Conservation (phyloP, 768 basidiomycete species). For the Trametes punicea region DNA sequence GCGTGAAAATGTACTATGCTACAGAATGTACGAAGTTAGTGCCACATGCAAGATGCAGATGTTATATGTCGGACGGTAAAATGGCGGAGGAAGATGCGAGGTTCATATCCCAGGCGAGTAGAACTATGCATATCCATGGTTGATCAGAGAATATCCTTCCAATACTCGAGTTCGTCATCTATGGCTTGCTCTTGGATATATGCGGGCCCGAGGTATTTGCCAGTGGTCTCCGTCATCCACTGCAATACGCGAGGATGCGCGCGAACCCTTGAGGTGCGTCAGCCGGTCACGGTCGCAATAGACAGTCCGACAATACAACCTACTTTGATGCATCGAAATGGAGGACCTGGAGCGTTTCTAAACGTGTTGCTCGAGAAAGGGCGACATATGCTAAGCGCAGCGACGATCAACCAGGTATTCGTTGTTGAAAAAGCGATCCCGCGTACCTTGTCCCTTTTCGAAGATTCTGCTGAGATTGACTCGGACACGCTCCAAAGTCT, state of each 20-base stretch:
- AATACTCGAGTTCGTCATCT: constrained; percentile 25
- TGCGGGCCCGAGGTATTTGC: constrained; percentile 8
- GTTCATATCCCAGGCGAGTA: neutral
- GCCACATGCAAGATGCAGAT: neutral
- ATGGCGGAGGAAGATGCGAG: neutral
- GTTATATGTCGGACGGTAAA: neutral
- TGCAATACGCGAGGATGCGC: constrained; percentile 61
- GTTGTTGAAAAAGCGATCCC: too few species aligned
- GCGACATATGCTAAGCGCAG: constrained; percentile 61
- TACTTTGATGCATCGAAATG: constrained; percentile 62
- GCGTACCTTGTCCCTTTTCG: constrained; percentile 72
- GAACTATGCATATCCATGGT: too few species aligned
- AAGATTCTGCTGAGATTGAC: constrained; percentile 75
- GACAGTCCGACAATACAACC: constrained; percentile 17
- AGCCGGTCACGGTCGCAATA: too few species aligned
- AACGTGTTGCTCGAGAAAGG: constrained; percentile 68
- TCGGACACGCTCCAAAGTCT: constrained; percentile 80
- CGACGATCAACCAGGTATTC: neutral
- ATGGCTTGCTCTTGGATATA: constrained; percentile 29
- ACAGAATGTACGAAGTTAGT: neutral
- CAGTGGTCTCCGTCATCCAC: constrained; percentile 45
- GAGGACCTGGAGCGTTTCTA: constrained; percentile 60
- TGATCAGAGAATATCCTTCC: constrained; percentile 5
- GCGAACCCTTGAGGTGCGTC: constrained; percentile 43
- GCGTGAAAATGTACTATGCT: too few species aligned